Base-by-base conservation (phyloP, 257 asterid genomes). In the Echium plantagineum region DNA sequence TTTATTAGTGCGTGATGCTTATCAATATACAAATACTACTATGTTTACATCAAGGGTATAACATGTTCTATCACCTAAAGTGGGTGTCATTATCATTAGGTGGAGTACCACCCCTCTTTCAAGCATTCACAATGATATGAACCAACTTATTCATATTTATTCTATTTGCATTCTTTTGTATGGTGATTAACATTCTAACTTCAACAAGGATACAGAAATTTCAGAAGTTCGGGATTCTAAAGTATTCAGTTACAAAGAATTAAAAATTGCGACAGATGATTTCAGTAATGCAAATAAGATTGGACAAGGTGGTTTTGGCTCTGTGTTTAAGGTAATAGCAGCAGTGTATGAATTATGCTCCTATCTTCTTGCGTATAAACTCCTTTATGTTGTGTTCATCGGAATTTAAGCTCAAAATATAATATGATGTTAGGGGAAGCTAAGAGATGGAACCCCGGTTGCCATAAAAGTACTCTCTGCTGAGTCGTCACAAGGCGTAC, bases 221-320 rank as follows among this genome's bases (percentile, higher is more conserved):
- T 78, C 82, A 30, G 68, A 58, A 18, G 70, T 86, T 38, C 77
- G 72, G 57, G 66, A 84, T 69, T 77, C 78, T 24, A 78, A 66
- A 71, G 66, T 78, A 60, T 87, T 83, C 69, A 77, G 77, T 66
- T 87, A 77, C 78, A 77, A 63, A 72, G 96, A 90, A 66, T 61
- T 90, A 69, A 78, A 59, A 58, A 54, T 38, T 18, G 96, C 97
- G 3, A 85, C 97, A 2, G 79, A 71, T 30, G 74, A 87, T 65
- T 90, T 87, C 66, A 76, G 73, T 26, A 68, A 62, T 22, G 59
- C 71, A 22, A 90, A 87, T 60, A 87, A 81, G 80, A 83, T 90
- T 21, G 97, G 97, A n/a, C 66, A 70, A 75, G 96, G 97, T 55
- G 97, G 97, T 21, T 87, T 90, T 63, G 97, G 97, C 73, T 78